Base-by-base conservation (phyloP, 148 eudicot genomes). In the Drosera capensis region DNA sequence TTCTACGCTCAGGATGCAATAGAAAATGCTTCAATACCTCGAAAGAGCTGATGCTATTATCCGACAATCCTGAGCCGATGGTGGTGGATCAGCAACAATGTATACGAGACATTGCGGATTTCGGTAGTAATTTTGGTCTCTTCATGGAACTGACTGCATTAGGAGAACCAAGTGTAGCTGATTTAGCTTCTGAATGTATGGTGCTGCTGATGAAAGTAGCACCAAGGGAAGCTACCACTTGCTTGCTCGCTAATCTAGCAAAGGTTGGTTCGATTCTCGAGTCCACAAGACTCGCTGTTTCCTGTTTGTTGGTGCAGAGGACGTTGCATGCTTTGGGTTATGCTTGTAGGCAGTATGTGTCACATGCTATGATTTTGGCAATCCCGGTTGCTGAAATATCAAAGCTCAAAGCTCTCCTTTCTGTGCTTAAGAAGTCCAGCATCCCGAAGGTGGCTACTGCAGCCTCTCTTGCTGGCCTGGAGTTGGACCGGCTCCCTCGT, bases 171-270 rank as follows among this genome's bases (percentile, higher is more conserved):
- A 67, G 45, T 50, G 28, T 68, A 42, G 65, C 77, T 11, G 93
- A 86, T 49, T 40, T 86, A 51, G 93, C 96, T 18, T 86, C 96
- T 1, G 96, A 81, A 42, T 81, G 96, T 46, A 69, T 86, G 25
- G 76, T 75, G 45, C 63, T 81, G 51, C 52, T 81, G 55, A 65
- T 86, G 58, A 68, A 56, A 58, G 67, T 55, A 29, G 86, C 93
- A 46, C 79, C 96, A 3, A 73, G 93, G 53, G 96, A 86, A 68
- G 93, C 86, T 43, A 75, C 96, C 14, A 75, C 82, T 12, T 77
- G 80, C 25, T 71, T 86, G 51, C 66, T 86, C 21, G 71, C 86
- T 30, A 75, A 71, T 61, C 84, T 86, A 45, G 63, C 78, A 23
- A 86, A 75, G 55, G 79, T 75, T 14, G 57, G 55, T 36, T 43